Base-by-base conservation (phyloP, 2,329 filamentous ascomycete genomes). In the Cladosporium sp. region DNA sequence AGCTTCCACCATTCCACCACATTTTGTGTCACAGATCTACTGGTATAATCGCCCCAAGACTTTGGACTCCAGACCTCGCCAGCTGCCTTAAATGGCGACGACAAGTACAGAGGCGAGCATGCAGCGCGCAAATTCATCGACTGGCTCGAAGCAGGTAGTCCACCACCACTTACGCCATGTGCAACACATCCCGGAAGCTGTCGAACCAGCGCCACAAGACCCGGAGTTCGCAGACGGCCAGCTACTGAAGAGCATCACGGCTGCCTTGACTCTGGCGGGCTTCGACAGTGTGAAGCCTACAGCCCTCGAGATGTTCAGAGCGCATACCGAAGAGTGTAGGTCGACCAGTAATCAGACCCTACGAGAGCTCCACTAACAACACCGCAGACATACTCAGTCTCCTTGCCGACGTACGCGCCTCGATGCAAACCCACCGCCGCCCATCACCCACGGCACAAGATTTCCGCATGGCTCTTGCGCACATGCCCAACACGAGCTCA, bases 401-500 rank as follows among this genome's bases (percentile, higher is more conserved):
- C 60, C 74, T 82, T 36, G 28, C 74, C 75, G 75, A 79, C 59
- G 78, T 84, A 34, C 79, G 79, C 39, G 75, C 77, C 47, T 84
- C 82, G 5, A 87, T 87, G 84, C 70, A 76, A 39, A 76, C 77
- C 44, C 77, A 77, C 51, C 78, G 84, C 48, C 80, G 84, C 51
- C 78, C 74, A 9, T 75, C 78, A 45, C 80, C 83, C 1, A 79
- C 83, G 20, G 79, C 83, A 0, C 75, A 79, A 60, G 84, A 87
- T 69, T 86, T 86, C 68, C 77, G 82, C 58, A 72, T 74, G 56
- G 79, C 79, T 9, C 75, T 83, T 50, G 73, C 78, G 36, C 59
- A 60, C 5, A 68, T 58, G 61, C 65, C 62, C 73, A 72, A 60
- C 60, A 67, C 56, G 68, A 71, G 58, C 13, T 67, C 68, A 9